Conservation (phyloP, 2,329 filamentous ascomycete species). For the Cadophora malorum region DNA sequence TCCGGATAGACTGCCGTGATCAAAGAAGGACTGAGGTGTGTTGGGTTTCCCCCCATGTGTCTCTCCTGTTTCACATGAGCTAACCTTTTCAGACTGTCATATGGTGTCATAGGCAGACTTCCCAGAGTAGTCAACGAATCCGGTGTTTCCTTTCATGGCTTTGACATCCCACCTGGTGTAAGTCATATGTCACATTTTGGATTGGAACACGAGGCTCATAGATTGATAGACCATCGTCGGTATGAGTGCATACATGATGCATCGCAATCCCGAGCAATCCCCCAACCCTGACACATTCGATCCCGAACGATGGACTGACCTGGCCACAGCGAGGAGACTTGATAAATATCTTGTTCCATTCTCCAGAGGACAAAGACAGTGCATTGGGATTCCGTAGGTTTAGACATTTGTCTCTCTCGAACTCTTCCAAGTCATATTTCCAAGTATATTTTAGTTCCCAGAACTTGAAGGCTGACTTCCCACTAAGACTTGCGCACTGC, state of each 20-base stretch:
- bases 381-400: background rate
- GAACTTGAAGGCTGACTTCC: background rate
- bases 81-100: background rate
- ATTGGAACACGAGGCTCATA: background rate
- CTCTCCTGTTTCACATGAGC: background rate
- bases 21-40: background rate
- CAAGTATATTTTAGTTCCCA: too few relatives aligned
- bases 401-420: too few relatives aligned
- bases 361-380: background rate
- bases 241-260: background rate
- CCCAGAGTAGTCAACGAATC: background rate
- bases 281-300: background rate
- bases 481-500: background rate
- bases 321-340: background rate
- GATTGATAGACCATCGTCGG: background rate
- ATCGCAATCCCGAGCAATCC: background rate
- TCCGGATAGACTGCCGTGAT: background rate
- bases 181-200: background rate
- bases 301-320: background rate
- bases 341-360: background rate
- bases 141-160: background rate
- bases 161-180: background rate
- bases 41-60: too few relatives aligned
- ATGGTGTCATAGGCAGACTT: background rate
- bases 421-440: background rate